These are phyloP conservation scores for Fonsecaea multimorphosa DNA, from an alignment of 2,329 filamentous ascomycete species.

Conservation along the genomic window DNA sequence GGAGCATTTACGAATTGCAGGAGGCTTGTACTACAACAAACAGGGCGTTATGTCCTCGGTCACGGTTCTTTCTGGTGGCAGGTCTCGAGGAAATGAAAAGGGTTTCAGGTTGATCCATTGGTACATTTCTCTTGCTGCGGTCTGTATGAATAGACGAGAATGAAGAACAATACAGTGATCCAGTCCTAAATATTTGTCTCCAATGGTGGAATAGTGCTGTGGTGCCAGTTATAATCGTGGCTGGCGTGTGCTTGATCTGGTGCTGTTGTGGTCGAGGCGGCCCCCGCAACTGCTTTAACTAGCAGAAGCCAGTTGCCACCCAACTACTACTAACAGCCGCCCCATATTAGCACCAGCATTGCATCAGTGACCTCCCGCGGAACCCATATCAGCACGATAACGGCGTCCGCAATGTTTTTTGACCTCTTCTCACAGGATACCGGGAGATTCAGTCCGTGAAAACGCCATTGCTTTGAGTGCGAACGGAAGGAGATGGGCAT, in stretches of 20 bases:
- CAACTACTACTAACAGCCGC: too few relatives aligned
- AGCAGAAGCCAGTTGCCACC: slow-evolving; percentile 25
- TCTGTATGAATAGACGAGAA: slow-evolving; percentile 27
- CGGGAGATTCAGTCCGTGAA: background rate
- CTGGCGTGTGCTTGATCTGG: background rate
- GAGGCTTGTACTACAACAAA: slow-evolving; percentile 15
- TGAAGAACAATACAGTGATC: background rate
- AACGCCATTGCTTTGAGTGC: background rate
- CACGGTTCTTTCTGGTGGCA: background rate
- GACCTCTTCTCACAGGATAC: background rate
- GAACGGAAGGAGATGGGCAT: background rate
- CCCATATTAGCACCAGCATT: slow-evolving; percentile 23
- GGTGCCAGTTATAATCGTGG: background rate
- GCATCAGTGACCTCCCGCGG: slow-evolving; percentile 19
- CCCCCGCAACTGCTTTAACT: slow-evolving; percentile 29
- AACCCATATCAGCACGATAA: slow-evolving; percentile 31
- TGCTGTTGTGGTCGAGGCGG: slow-evolving; percentile 13
- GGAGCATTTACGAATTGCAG: background rate
- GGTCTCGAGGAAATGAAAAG: background rate
- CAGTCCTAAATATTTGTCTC: background rate
- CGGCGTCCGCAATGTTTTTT: slow-evolving; percentile 15
- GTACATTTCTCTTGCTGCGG: background rate
- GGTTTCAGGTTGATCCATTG: background rate
- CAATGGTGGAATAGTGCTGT: background rate
- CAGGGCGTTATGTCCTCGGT: background rate